Evolutionary conservation across 345 rosid genomes (phyloP), one percentile per base, ranked within the genome.

Genomic region (Diplotaxis tenuifolia): DNA sequence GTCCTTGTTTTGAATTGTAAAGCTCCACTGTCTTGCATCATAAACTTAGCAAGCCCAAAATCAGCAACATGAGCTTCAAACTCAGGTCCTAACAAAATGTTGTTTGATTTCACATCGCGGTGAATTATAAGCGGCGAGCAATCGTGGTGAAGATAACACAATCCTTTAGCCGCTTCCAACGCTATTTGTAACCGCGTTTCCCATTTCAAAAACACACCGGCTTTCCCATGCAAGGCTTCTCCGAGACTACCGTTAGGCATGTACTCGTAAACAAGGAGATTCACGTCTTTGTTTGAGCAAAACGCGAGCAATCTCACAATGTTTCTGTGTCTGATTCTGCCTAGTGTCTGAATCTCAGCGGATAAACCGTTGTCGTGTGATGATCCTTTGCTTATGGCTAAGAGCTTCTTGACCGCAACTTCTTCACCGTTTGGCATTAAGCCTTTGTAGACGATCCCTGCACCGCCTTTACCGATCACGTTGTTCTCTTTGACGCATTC

Each of bases 51-150:
- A 0, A 94, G 83, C 28, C 98, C 96, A 53, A 94, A 94, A 85
- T 94, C 98, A 0, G 98, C 98, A 0, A 94, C 97, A 76, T 94
- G 98, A 32, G 98, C 98, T 78, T 94, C 98, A 56, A 88, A 91
- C 78, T 81, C 86, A 1, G 95, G 93, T 73, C 89, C 82, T 29
- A 94, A 81, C 73, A 94, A 72, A 45, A 94, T 94, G 82, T 91
- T 94, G 81, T 94, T 94, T 0, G 98, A 94, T 70, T 94, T 94
- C 11, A 94, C 97, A 55, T 94, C 98, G 0, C 97, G 84, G 73
- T 94, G 98, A 22, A 94, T 82, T 27, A 94, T 94, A 50, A 94
- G 79, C 1, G 98, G 97, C 0, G 91, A 87, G 70, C 98, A 94
- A 75, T 94, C 97, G 11, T 94, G 97, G 78, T 94, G 98, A 56